Percentiles rank a stretch among this genome's conserved stretches.
phyloP scores from a whole-genome alignment of 2,329 filamentous ascomycete genomes.

The Ophiostoma perfectum region DNA sequence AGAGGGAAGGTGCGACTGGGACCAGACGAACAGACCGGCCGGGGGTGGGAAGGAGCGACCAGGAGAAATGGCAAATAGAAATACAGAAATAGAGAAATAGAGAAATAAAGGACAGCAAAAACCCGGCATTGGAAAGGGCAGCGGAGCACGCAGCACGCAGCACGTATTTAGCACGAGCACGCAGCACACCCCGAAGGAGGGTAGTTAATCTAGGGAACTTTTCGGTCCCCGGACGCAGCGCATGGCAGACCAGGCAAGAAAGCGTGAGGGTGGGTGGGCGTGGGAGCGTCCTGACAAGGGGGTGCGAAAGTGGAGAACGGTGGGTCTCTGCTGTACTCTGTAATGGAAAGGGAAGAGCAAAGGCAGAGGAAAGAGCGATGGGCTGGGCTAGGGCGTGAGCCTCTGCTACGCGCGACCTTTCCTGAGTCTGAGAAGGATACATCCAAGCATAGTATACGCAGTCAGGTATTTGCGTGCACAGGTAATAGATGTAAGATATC shows the following conservation, averaged over 20 bases:
- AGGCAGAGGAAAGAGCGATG: slow-evolving; percentile 17
- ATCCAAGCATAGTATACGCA: no score
- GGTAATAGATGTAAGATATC: no score
- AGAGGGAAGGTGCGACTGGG: slow-evolving; percentile 1
- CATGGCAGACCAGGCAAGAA: slow-evolving; percentile 25
- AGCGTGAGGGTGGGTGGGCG: slow-evolving; percentile 15
- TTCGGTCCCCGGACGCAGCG: slow-evolving; percentile 25
- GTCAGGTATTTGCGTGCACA: no score
- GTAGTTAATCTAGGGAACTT: slow-evolving; percentile 21
- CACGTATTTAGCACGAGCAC: background rate
- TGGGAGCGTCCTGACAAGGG: slow-evolving; percentile 15
- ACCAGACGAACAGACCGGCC: slow-evolving; percentile 1
- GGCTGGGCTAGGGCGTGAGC: background rate
- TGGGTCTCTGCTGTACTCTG: background rate
- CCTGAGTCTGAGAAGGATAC: no score
- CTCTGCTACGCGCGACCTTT: background rate
- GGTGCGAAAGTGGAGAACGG: slow-evolving; percentile 1
- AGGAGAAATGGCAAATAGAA: background rate
- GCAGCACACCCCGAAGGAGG: slow-evolving; percentile 12
- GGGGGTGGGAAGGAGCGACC: background rate
- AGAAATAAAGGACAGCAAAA: background rate
- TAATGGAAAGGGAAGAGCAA: background rate
- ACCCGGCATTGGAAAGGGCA: background rate
- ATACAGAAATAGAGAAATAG: background rate
- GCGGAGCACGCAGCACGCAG: background rate